phyloP scores from a whole-genome alignment of 2,329 filamentous ascomycete genomes.

The Cladophialophora chaetospira region DNA sequence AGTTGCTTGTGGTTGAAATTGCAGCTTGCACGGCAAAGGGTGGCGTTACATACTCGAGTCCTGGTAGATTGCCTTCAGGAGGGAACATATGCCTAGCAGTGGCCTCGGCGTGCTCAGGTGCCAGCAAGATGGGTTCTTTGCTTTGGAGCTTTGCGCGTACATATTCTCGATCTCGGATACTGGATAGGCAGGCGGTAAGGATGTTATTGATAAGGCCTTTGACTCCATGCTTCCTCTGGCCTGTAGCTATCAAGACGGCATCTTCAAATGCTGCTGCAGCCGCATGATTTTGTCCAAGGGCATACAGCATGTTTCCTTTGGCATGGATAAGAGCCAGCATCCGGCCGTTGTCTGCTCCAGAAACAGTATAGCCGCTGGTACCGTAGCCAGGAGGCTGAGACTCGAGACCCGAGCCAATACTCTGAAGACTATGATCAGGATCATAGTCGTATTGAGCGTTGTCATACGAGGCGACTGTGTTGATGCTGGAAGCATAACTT shows the following conservation, averaged over 20 bases:
- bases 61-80: conserved; percentile 73
- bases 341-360: conserved; percentile 84
- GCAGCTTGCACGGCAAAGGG: conserved; percentile 75
- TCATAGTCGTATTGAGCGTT: conserved; percentile 61
- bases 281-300: conserved; percentile 74
- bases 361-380: conserved; percentile 80
- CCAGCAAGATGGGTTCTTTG: conserved; percentile 71
- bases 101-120: conserved; percentile 78
- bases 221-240: conserved; percentile 69
- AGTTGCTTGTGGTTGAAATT: conserved; percentile 92
- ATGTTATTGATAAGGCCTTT: conserved; percentile 77
- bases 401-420: conserved; percentile 6
- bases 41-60: conserved; percentile 71
- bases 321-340: conserved; percentile 93
- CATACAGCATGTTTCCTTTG: conserved; percentile 98
- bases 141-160: conserved; percentile 39
- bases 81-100: conserved; percentile 84
- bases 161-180: conserved; percentile 27
- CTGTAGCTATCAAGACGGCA: conserved; percentile 84
- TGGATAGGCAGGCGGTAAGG: conserved; percentile 57
- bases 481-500: conserved; percentile 56
- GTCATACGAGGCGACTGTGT: conserved; percentile 56
- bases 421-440: conserved; percentile 35
- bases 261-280: conserved; percentile 93
- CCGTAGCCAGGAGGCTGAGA: conserved; percentile 59